These are phyloP conservation scores for Capronia epimyces DNA, from an alignment of 2,329 filamentous ascomycete species.

Conservation along the genomic window DNA sequence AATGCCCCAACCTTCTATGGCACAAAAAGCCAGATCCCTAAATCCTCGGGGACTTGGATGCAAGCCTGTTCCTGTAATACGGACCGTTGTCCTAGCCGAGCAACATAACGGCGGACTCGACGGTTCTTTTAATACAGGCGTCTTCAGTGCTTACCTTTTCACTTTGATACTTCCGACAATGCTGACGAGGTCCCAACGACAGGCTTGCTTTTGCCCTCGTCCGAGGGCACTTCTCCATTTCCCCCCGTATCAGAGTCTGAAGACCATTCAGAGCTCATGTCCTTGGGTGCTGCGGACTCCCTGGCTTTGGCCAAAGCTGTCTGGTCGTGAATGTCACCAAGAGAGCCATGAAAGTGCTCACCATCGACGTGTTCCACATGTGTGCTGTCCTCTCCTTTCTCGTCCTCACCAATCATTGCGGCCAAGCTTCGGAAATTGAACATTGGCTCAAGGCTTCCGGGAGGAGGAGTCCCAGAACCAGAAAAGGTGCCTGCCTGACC, in stretches of 20 bases:
- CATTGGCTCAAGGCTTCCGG: constrained; percentile 61
- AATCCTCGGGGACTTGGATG: too few species aligned
- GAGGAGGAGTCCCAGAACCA: constrained; percentile 41
- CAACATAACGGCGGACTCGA: neutral
- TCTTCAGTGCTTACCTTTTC: neutral
- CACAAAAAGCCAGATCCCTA: too few species aligned
- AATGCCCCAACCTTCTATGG: neutral
- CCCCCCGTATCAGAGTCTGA: constrained; percentile 10
- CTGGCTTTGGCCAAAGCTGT: neutral
- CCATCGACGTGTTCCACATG: constrained; percentile 36
- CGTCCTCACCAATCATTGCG: constrained; percentile 69
- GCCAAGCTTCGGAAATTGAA: constrained; percentile 88
- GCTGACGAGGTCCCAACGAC: constrained; percentile 8
- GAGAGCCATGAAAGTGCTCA: constrained; percentile 8
- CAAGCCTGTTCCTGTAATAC: neutral
- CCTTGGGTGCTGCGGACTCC: neutral
- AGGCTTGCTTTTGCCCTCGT: constrained; percentile 5
- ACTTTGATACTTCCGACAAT: constrained; percentile 15
- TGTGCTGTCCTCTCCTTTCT: constrained; percentile 40
- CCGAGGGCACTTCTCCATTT: constrained; percentile 1
- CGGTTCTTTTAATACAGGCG: neutral
- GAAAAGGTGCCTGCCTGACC: constrained; percentile 39
- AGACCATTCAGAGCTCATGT: constrained; percentile 4
- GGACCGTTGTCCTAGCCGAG: too few species aligned
- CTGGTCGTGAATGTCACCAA: constrained; percentile 2